A percentile compares a stretch with the other conserved stretches of the same genome.
These are phyloP conservation scores for Penicillium antarcticum DNA, from an alignment of 495 filamentous ascomycete species.

Conservation along the genomic window DNA sequence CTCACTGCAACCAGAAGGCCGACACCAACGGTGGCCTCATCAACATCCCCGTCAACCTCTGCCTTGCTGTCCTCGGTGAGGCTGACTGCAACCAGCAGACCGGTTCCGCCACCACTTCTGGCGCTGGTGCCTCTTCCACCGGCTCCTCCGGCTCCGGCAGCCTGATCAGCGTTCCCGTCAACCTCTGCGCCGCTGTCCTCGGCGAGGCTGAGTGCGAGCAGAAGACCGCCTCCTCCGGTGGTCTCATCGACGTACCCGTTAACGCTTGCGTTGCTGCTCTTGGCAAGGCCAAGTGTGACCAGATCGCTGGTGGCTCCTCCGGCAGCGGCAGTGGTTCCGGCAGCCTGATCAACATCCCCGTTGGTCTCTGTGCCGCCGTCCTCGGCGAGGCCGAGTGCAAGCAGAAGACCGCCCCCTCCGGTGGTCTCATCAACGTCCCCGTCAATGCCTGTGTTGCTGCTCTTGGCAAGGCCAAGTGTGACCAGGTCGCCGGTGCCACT, in stretches of 20 bases:
- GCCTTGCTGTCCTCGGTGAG: slow-evolving; percentile 25
- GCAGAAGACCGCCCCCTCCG: slow-evolving; percentile 1
- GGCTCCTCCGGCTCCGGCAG: neutral
- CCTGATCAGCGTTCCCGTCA: slow-evolving; percentile 6
- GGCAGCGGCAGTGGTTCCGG: neutral
- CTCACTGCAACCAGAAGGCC: slow-evolving; percentile 5
- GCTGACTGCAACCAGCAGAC: slow-evolving; percentile 19
- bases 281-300: slow-evolving; percentile 25
- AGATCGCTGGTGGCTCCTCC: slow-evolving; percentile 13
- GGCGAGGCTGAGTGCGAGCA: slow-evolving; percentile 24
- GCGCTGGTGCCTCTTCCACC: neutral
- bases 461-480: slow-evolving; percentile 29
- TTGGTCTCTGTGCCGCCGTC: slow-evolving; percentile 7
- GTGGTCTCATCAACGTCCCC: slow-evolving; percentile 28
- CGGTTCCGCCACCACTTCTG: neutral
- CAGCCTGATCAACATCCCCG: slow-evolving; percentile 11
- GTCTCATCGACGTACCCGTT: slow-evolving; percentile 8
- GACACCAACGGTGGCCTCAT: slow-evolving; percentile 2
- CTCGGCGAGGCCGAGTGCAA: slow-evolving; percentile 11
- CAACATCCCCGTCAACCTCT: slow-evolving; percentile 9
- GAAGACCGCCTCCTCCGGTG: slow-evolving; percentile 1
- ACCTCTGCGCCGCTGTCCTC: slow-evolving; percentile 20
- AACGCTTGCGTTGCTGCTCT: slow-evolving; percentile 20
- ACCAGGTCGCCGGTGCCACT: slow-evolving; percentile 19
- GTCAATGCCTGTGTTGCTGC: slow-evolving; percentile 24